Evolutionary conservation across 2,329 filamentous ascomycete species (phyloP).

Genomic region (Macrophomina pseudophaseolina): DNA sequence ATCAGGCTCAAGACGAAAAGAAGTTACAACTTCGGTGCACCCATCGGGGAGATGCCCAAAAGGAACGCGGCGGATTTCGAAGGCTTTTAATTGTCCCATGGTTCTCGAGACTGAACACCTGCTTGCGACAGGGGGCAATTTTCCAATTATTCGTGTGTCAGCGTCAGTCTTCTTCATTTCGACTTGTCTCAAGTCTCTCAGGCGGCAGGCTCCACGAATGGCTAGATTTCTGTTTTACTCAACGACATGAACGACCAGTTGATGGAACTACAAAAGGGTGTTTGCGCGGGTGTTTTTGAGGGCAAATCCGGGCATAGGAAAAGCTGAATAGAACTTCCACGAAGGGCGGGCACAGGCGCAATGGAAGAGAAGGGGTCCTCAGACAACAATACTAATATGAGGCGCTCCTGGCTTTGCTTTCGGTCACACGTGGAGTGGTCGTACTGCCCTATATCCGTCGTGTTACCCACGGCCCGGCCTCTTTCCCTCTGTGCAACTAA

Average conservation of each 20-base stretch:
- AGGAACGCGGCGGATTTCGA: constrained; percentile 23
- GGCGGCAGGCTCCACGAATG: constrained; percentile 14
- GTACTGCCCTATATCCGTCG: too few relatives aligned
- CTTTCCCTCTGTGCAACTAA: background rate
- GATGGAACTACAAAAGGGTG: constrained; percentile 8
- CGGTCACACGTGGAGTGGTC: constrained; percentile 1
- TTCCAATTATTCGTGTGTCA: background rate
- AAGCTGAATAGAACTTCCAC: background rate
- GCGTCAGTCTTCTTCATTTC: constrained; percentile 11
- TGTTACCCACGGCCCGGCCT: background rate
- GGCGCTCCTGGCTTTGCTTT: constrained; percentile 10
- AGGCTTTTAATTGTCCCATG: constrained; percentile 14
- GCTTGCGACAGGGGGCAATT: background rate
- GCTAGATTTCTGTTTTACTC: constrained; percentile 7
- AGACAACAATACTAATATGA: background rate
- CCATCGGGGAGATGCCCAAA: constrained; percentile 34
- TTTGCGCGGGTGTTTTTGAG: background rate
- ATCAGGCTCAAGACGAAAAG: constrained; percentile 41
- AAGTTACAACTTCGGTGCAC: constrained; percentile 42
- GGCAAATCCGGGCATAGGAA: background rate
- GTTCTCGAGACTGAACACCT: background rate
- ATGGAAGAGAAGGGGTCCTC: constrained; percentile 4
- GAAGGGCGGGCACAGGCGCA: constrained; percentile 8
- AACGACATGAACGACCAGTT: constrained; percentile 16
- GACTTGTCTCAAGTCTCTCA: constrained; percentile 18